A percentile compares a stretch with the other conserved stretches of the same genome.
Conservation (phyloP, 1,284 basidiomycete species). For the Kalmanozyma brasiliensis region DNA sequence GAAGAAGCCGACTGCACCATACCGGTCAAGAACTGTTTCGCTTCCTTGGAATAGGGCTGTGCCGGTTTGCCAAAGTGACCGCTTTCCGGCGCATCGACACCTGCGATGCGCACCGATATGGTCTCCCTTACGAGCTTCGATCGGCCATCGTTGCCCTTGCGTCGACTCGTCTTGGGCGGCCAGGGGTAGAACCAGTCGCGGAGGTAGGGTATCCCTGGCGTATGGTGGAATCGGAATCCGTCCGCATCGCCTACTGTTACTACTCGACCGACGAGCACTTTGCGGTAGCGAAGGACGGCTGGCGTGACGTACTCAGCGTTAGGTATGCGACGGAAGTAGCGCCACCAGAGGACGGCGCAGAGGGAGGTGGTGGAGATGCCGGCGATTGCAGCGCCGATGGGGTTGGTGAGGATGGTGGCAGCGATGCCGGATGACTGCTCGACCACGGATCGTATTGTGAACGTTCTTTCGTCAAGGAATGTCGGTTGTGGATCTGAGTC, state of each 20-base stretch:
- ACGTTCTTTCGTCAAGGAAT: neutral
- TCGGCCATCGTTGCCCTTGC: conserved; percentile 16
- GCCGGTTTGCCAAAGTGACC: conserved; percentile 65
- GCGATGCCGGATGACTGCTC: conserved; percentile 33
- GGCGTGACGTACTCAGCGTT: conserved; percentile 63
- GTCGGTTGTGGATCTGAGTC: neutral
- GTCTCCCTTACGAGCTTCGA: conserved; percentile 45
- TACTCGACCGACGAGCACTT: conserved; percentile 58
- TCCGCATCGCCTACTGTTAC: conserved; percentile 66
- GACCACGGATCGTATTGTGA: conserved; percentile 38
- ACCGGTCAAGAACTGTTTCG: conserved; percentile 50
- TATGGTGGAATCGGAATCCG: conserved; percentile 66
- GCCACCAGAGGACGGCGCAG: conserved; percentile 49
- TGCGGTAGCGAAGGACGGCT: conserved; percentile 52
- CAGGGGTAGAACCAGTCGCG: conserved; percentile 45
- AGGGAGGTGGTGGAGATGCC: conserved; percentile 31
- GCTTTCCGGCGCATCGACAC: conserved; percentile 64
- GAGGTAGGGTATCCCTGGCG: conserved; percentile 55
- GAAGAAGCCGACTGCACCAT: conserved; percentile 44
- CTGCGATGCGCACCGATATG: conserved; percentile 62
- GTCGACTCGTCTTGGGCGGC: conserved; percentile 29
- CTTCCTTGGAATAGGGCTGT: conserved; percentile 65
- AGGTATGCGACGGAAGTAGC: conserved; percentile 63
- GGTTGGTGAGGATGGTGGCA: conserved; percentile 26
- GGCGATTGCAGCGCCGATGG: conserved; percentile 29